These are phyloP conservation scores for Camptophora hylomeconis DNA, from an alignment of 2,329 filamentous ascomycete genomes.

Conservation along the genomic window DNA sequence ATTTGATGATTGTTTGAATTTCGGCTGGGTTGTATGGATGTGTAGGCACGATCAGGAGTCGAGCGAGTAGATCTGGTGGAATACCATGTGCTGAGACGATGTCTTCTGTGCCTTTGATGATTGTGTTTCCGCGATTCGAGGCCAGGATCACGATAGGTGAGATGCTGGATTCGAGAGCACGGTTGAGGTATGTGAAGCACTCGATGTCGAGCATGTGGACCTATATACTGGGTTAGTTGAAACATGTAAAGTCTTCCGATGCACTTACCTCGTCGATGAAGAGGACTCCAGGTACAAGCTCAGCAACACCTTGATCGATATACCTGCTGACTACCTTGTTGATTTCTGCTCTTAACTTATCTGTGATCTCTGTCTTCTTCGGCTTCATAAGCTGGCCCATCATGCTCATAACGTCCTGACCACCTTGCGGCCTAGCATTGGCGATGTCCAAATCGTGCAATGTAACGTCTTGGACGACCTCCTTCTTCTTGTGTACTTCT, in stretches of 20 bases:
- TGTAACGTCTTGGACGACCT: constrained; percentile 97
- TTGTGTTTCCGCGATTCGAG: constrained; percentile 88
- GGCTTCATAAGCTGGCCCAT: constrained; percentile 99
- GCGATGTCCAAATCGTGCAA: constrained; percentile 93
- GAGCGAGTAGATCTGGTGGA: constrained; percentile 81
- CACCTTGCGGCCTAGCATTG: constrained; percentile 87
- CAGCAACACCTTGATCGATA: constrained; percentile 94
- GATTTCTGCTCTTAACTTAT: constrained; percentile 90
- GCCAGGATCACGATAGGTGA: constrained; percentile 95
- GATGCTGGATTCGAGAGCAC: constrained; percentile 87
- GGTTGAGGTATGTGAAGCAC: constrained; percentile 97
- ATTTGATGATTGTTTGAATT: constrained; percentile 81
- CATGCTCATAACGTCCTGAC: constrained; percentile 99
- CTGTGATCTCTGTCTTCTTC: constrained; percentile 98
- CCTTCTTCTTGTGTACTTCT: constrained; percentile 99
- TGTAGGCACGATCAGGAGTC: constrained; percentile 91
- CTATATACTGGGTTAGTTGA: too few relatives aligned
- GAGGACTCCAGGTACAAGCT: constrained; percentile 92
- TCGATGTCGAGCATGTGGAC: constrained; percentile 99
- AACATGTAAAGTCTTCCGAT: constrained; percentile 9
- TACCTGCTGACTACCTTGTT: constrained; percentile 99
- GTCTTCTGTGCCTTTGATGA: constrained; percentile 72
- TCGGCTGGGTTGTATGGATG: constrained; percentile 77
- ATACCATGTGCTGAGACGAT: constrained; percentile 83
- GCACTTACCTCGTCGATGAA: constrained; percentile 86